Evolutionary conservation across 2,329 filamentous ascomycete genomes (phyloP), one percentile per base, ranked within the genome.

Genomic region (Xylariaceae sp.): DNA sequence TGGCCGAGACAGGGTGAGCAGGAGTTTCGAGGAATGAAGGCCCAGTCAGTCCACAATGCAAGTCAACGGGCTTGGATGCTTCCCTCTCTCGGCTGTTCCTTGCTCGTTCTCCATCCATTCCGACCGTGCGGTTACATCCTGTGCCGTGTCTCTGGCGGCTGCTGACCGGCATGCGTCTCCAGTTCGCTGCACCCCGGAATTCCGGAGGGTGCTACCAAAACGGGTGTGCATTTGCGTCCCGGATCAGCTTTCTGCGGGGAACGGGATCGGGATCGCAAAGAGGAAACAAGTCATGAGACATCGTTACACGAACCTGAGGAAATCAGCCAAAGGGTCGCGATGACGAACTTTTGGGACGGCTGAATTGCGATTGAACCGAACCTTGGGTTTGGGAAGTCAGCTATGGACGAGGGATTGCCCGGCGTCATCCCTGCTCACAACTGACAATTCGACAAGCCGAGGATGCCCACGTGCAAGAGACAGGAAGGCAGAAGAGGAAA

Each of bases 61-160:
- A 49, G n/a, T n/a, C 24, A 11, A 33, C 6, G 15, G 4, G 24
- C 13, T 20, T n/a, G 26, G 23, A 18, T 29, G 39, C 33, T 26
- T 43, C 26, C 35, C 24, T 36, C n/a, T 4, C 35, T 41, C 27
- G 30, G 9, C 46, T 9, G 24, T 47, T 23, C 39, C 39, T 47
- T 27, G 33, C 29, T 7, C 37, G 47, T 33, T 42, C 36, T 30
- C 47, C 42, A 41, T 45, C 15, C 30, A 21, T 35, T 58, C 48
- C 44, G 50, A 43, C 46, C 57, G 54, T 58, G 51, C 44, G 54
- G 57, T 59, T 59, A 43, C 57, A 51, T 50, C 26, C 47, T 43
- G 29, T 39, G 23, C 54, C 57, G 54, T 26, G 47, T 46, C 44
- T 49, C 41, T 32, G 21, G 46, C 29, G 36, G 42, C 18, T 20